A percentile compares a stretch with the other conserved stretches of the same genome.
Conservation (phyloP, 2,329 filamentous ascomycete species). For the Fusarium sp. region DNA sequence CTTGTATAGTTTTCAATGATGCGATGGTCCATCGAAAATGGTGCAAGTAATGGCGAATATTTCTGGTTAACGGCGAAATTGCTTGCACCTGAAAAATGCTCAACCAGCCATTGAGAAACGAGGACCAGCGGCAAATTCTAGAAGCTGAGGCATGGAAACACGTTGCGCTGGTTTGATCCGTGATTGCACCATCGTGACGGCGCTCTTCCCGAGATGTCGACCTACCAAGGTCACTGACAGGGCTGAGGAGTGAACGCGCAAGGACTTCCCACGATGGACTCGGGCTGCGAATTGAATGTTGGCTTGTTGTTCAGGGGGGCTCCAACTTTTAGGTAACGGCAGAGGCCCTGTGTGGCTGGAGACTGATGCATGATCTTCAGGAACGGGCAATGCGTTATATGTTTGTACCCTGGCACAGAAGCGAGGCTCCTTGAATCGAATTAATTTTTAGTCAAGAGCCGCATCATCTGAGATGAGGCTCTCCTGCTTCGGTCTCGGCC, state of each 20-base stretch:
- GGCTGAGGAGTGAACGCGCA: constrained; percentile 22
- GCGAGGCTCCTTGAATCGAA: constrained; percentile 10
- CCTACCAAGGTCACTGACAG: constrained; percentile 25
- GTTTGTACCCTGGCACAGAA: constrained; percentile 13
- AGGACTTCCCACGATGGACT: constrained; percentile 12
- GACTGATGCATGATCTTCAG: constrained; percentile 38
- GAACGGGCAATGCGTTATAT: constrained; percentile 39
- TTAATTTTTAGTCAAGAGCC: constrained; percentile 25
- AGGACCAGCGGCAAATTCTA: constrained; percentile 3
- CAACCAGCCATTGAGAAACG: constrained; percentile 14
- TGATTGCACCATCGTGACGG: constrained; percentile 40
- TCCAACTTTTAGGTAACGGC: constrained; percentile 33
- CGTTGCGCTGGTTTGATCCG: constrained; percentile 31
- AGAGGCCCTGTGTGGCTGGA: constrained; percentile 27
- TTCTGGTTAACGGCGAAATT: background rate
- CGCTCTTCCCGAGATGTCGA: constrained; percentile 18
- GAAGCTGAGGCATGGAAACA: constrained; percentile 21
- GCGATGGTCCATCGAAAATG: constrained; percentile 13
- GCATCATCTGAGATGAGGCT: constrained; percentile 35
- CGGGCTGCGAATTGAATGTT: background rate
- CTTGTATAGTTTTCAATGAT: constrained; percentile 6
- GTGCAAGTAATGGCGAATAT: constrained; percentile 29
- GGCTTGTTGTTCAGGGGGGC: constrained; percentile 6
- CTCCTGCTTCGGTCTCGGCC: constrained; percentile 32
- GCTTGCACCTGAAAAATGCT: background rate